A percentile compares a stretch with the other conserved stretches of the same genome.
These are phyloP conservation scores for Aspergillus pseudonomiae DNA, from an alignment of 2,329 filamentous ascomycete genomes.

Conservation along the genomic window DNA sequence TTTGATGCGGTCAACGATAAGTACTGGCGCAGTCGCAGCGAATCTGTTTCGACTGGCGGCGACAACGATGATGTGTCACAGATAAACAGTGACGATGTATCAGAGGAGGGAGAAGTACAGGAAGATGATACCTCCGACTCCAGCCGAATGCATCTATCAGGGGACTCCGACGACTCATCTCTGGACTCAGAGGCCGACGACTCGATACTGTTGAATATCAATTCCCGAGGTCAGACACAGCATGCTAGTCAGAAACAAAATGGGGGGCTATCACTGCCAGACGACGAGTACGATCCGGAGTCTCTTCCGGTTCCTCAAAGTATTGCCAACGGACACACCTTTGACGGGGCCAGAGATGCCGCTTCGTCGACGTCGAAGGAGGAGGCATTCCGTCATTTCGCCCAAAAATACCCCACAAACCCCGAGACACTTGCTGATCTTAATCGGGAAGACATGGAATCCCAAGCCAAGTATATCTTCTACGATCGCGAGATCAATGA, in stretches of 20 bases:
- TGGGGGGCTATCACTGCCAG: conserved; percentile 2
- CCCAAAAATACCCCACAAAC: conserved; percentile 37
- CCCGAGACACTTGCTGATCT: conserved; percentile 43
- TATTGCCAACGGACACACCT: conserved; percentile 13
- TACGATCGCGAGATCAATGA: conserved; percentile 42
- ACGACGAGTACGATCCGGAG: conserved; percentile 31
- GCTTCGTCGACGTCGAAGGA: conserved; percentile 32
- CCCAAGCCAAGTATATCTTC: conserved; percentile 43
- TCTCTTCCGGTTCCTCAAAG: conserved; percentile 14
- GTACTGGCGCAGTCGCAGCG: conserved; percentile 43
- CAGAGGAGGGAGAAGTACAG: conserved; percentile 36
- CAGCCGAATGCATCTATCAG: conserved; percentile 22
- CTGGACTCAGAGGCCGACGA: conserved; percentile 42
- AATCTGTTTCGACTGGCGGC: conserved; percentile 29
- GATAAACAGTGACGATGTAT: conserved; percentile 13
- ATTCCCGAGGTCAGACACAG: conserved; percentile 20
- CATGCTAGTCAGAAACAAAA: conserved; percentile 16
- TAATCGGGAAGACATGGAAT: conserved; percentile 41
- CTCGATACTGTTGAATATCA: conserved; percentile 48
- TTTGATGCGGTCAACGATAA: conserved; percentile 41
- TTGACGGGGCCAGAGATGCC: conserved; percentile 8
- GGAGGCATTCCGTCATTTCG: conserved; percentile 36
- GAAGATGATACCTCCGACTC: conserved; percentile 20
- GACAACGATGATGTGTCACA: conserved; percentile 17
- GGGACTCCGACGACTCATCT: conserved; percentile 37